Evolutionary conservation across 2,329 filamentous ascomycete species (phyloP), one percentile per base, ranked within the genome.

Genomic region (Thermothelomyces thermophilus): DNA sequence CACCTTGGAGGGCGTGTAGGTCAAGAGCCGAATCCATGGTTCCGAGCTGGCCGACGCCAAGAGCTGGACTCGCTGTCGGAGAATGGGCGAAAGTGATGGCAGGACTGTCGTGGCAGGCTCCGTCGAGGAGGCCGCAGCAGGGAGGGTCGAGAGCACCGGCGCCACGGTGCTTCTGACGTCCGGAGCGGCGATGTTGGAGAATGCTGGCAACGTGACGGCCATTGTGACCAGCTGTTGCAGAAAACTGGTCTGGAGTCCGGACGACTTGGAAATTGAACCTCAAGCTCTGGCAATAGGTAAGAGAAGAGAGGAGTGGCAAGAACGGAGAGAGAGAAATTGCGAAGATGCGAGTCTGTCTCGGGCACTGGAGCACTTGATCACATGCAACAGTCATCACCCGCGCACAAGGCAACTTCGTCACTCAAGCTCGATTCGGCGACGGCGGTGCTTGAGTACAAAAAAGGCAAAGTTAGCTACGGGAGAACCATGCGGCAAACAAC

Each of bases 1-100:
- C 3, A 74, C 71, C 55, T 76, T 75, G 55, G 74, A 66, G 7
- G 73, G 60, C 60, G 86, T 79, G 71, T 87, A 90, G 62, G 80
- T 84, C 20, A 91, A 73, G 28, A 90, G 73, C 1, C 80, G 75
- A 14, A 91, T 76, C 86, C 87, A 91, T 46, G 84, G 80, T 31
- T 84, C 80, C n/a, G 68, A 68, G 61, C 72, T 75, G 42, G 75
- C 68, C 1, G 75, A 70, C 1, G 83, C 78, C 51, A 91, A 72
- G 46, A 88, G 72, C 57, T 83, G 78, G 35, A 85, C 79, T 51
- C 82, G 73, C 62, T 85, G 82, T 37, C 82, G 75, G 30, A 85
- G 72, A 50, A 85, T 84, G 22, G 82, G 82, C 2, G 82, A 80
- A 48, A 86, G 75, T 17, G 80, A 71, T 22, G 79, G 79, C 4